A percentile compares a stretch with the other conserved stretches of the same genome.
Conservation (phyloP, 495 filamentous ascomycete genomes). For the Aspergillus funiculosus region DNA sequence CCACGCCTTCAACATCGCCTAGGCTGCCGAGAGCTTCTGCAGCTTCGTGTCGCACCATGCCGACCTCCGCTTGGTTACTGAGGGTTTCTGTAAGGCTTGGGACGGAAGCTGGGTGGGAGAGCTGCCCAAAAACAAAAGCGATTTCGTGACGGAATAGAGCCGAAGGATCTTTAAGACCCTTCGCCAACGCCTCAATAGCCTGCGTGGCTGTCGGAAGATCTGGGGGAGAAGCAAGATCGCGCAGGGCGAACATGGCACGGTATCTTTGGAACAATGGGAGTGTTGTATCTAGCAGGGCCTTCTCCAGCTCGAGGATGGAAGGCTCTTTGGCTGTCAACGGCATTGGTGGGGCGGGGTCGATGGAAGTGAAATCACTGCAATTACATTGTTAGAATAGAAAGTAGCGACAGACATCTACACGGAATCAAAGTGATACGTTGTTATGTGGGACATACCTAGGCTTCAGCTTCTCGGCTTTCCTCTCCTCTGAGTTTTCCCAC, state of each 20-base stretch:
- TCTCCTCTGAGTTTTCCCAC: conserved; percentile 77
- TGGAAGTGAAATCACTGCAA: conserved; percentile 81
- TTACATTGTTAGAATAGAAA: conserved; percentile 7
- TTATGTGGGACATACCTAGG: conserved; percentile 72
- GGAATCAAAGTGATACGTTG: background rate
- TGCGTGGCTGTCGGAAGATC: conserved; percentile 80
- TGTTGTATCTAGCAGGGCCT: conserved; percentile 68
- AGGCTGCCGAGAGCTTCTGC: conserved; percentile 96
- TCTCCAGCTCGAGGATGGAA: conserved; percentile 69
- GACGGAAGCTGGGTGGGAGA: conserved; percentile 93
- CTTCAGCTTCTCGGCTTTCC: conserved; percentile 66
- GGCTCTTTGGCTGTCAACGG: conserved; percentile 51
- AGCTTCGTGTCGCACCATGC: conserved; percentile 97
- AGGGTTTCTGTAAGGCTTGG: conserved; percentile 75
- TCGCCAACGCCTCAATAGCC: conserved; percentile 78
- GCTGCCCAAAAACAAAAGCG: conserved; percentile 95
- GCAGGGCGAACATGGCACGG: conserved; percentile 93
- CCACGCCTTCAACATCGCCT: conserved; percentile 88
- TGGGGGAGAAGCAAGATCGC: conserved; percentile 87
- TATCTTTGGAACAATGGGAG: conserved; percentile 87
- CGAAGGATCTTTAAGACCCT: conserved; percentile 77
- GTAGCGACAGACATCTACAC: background rate
- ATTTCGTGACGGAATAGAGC: conserved; percentile 98
- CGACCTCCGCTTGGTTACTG: conserved; percentile 70
- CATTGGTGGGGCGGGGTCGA: conserved; percentile 91